These are phyloP conservation scores for Crithidia expoeki DNA, from an alignment of 208 protist species.

Conservation along the genomic window DNA sequence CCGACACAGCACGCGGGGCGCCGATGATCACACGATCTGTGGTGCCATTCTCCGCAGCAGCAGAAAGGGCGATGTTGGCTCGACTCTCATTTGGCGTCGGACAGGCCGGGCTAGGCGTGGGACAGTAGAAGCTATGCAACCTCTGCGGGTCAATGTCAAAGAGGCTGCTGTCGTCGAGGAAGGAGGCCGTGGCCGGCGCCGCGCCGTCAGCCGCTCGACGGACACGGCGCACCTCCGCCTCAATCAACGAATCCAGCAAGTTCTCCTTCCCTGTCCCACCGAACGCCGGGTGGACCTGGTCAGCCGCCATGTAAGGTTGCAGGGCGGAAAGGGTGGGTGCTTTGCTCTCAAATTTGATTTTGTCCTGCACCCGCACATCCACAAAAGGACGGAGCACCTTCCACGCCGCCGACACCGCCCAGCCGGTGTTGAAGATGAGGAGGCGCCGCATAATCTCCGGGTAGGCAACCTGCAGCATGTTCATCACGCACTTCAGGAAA, in stretches of 20 bases:
- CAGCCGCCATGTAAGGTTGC: conserved; percentile 42
- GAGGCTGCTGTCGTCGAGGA: conserved; percentile 16
- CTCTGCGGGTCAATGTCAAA: conserved; percentile 15
- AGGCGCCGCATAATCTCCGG: conserved; percentile 81
- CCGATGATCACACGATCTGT: conserved; percentile 23
- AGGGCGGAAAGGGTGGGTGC: conserved; percentile 48
- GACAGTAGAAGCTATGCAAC: conserved; percentile 27
- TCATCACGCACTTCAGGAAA: conserved; percentile 57
- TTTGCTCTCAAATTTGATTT: conserved; percentile 74
- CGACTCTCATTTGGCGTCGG: not conserved
- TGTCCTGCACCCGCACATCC: conserved; percentile 74
- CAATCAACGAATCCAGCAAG: conserved; percentile 37
- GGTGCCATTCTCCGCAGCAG: not conserved
- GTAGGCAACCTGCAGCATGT: conserved; percentile 77
- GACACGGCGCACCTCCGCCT: conserved; percentile 39
- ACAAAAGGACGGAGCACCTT: conserved; percentile 78
- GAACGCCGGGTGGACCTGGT: conserved; percentile 58
- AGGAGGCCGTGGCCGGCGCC: not conserved
- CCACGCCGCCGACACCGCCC: conserved; percentile 75
- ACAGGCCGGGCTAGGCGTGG: conserved; percentile 5
- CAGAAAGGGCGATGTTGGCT: not conserved
- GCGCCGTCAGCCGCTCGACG: not conserved
- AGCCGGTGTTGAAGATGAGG: conserved; percentile 82
- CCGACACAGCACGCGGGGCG: conserved; percentile 16
- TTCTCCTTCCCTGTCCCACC: conserved; percentile 49